Evolutionary conservation across 140 eudicot species (phyloP).

Genomic region (Oenanthe javanica): DNA sequence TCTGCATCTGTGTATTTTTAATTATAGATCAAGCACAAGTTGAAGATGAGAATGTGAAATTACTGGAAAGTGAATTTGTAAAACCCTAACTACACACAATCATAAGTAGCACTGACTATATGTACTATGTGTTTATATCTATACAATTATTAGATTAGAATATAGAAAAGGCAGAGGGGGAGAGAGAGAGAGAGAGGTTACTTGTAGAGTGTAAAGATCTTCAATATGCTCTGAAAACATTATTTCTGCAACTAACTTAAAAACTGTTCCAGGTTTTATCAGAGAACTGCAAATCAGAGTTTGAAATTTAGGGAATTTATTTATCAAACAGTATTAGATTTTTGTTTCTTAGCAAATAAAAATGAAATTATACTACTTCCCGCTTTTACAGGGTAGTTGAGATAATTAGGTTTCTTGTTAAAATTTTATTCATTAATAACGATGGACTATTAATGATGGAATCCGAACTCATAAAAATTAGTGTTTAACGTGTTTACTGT

Average conservation of each 20-base stretch:
- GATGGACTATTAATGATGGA: no score
- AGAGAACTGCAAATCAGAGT: background rate
- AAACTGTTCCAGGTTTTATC: background rate
- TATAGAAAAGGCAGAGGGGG: background rate
- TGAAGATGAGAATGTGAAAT: background rate
- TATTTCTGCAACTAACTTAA: constrained; percentile 9
- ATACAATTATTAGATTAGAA: background rate
- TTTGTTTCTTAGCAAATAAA: background rate
- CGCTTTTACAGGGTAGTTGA: background rate
- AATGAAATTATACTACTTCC: background rate
- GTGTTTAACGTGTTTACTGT: no score
- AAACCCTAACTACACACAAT: constrained; percentile 29
- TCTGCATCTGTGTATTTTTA: constrained; percentile 50
- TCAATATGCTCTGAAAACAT: constrained; percentile 12
- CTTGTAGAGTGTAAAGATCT: constrained; percentile 21
- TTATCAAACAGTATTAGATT: background rate
- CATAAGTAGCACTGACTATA: background rate
- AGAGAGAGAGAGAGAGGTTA: constrained; percentile 18
- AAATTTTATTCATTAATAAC: no score
- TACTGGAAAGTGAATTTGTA: constrained; percentile 15
- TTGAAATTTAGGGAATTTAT: background rate
- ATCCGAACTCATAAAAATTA: no score
- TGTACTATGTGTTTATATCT: background rate
- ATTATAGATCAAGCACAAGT: constrained; percentile 1
- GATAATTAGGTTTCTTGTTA: no score